A percentile compares a stretch with the other conserved stretches of the same genome.
These are phyloP conservation scores for Ziziphus jujuba DNA, from an alignment of 306 rosid genomes.

Conservation along the genomic window DNA sequence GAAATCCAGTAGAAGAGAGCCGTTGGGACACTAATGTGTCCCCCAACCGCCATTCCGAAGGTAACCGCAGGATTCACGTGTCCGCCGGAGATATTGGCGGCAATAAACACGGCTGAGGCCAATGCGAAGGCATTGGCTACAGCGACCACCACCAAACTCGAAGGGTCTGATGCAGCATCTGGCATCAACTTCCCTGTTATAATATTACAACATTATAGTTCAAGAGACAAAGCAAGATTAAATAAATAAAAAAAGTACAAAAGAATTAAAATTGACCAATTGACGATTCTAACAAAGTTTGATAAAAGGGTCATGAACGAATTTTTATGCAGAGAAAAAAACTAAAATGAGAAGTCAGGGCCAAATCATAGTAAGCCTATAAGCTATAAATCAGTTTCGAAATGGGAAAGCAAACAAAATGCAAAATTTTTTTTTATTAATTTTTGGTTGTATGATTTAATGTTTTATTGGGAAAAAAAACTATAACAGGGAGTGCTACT, in stretches of 20 bases:
- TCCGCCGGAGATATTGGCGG: conserved; percentile 73
- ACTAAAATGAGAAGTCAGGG: too few species aligned
- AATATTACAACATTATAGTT: too few species aligned
- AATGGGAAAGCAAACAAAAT: too few species aligned
- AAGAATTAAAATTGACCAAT: neutral
- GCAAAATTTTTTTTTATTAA: too few species aligned
- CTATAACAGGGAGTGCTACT: conserved; percentile 12
- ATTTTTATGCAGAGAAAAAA: too few species aligned
- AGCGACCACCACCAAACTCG: conserved; percentile 56
- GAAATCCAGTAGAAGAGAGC: conserved; percentile 81
- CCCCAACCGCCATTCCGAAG: conserved; percentile 73
- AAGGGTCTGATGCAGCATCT: conserved; percentile 49
- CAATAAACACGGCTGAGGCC: conserved; percentile 47
- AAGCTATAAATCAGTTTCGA: too few species aligned
- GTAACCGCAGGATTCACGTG: conserved; percentile 91
- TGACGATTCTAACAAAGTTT: too few species aligned
- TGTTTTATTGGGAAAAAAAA: neutral
- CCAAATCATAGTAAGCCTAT: too few species aligned
- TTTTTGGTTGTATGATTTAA: too few species aligned
- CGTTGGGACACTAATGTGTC: conserved; percentile 68
- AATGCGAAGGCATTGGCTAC: conserved; percentile 59
- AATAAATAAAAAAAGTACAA: too few species aligned
- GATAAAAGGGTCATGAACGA: too few species aligned
- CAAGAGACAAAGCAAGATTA: too few species aligned
- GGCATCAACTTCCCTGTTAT: conserved; percentile 68